Evolutionary conservation across 140 eudicot genomes (phyloP), one percentile per base, ranked within the genome.

Genomic region (Flaveria floridana): DNA sequence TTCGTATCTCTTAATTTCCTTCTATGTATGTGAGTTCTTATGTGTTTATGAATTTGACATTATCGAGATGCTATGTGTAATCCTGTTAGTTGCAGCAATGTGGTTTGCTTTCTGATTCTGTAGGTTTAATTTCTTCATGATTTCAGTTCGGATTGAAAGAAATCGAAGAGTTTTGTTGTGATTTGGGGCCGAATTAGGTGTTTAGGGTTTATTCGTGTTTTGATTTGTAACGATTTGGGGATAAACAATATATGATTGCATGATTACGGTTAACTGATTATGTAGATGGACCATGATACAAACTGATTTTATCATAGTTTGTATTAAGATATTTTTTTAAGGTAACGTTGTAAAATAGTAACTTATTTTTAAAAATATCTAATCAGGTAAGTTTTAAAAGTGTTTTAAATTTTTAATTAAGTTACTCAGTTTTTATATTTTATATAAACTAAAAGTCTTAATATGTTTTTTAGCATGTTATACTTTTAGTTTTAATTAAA

Each of bases 201-300:
- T 64, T 50, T 34, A 34, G 41, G 41, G 41, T 34, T 34, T 5
- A 46, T 75, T 42, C 7, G 39, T 65, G 25, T 34, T 53, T 28
- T 52, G 57, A 39, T 76, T 15, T 76, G 80, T 65, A 52, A 41
- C 20, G 18, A 25, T 51, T 76, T 76, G 39, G 73, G 73, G 65
- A 34, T 34, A 34, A 34, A 34, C 41, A 6, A 34, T n/a, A 30
- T 74, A 1, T 19, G 55, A 39, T 16, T 37, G 52, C 23, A 37
- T 18, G 1, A 39, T 44, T 18, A 39, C 28, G 4, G 20, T 68
- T 68, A 47, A 25, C 41, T 34, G 41, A 34, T 34, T 34, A 34
- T 34, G 6, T 6, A 34, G 7, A 5, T 5, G 41, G 8, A 34
- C 41, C 41, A 34, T 34, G 41, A 34, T 34, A 34, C 41, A 34